Evolutionary conservation across 1,284 basidiomycete species (phyloP), one percentile per base, ranked within the genome.

Genomic region (Moesziomyces antarcticus): DNA sequence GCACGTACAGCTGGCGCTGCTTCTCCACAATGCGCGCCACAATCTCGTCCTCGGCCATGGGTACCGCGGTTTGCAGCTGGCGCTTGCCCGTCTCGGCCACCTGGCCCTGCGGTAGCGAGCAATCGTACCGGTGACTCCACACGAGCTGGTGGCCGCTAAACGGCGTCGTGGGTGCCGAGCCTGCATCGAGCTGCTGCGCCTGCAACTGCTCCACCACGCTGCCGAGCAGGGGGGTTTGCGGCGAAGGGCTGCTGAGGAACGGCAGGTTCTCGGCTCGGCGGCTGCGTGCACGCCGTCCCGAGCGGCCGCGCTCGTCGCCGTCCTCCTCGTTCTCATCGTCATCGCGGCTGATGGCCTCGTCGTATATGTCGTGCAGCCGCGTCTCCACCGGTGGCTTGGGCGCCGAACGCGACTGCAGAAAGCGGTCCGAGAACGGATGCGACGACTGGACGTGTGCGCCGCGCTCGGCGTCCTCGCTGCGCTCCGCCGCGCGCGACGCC

Each of bases 201-300:
- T 5, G 24, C 40, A 16, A 20, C 13, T 46, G 20, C 2, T 30
- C n/a, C 1, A 59, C 35, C 6, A 56, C 33, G 1, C 55, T 10
- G n/a, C 47, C 35, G 6, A 69, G 50, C 30, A 56, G 47, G 9
- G 71, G 58, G 3, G 58, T 46, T 37, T 57, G 55, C 0, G 71
- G 66, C 3, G 71, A 58, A 21, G 72, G 72, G 24, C 53, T 70
- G 59, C 70, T 73, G 25, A 76, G 67, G 55, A 73, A 76, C 3
- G 74, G 74, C 37, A 76, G 44, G 14, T 73, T 73, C 20, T 76
- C 74, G 18, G 70, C 62, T 25, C 59, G 60, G n/a, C 74, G 69
- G 42, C 70, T 73, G 40, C 74, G 66, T 22, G 74, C 71, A 18
- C 67, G 52, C 20, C 74, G 63, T 14, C 67, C 58, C 3, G 56